Evolutionary conservation across 1,284 basidiomycete species (phyloP).

Genomic region (Neonothopanus nambi): DNA sequence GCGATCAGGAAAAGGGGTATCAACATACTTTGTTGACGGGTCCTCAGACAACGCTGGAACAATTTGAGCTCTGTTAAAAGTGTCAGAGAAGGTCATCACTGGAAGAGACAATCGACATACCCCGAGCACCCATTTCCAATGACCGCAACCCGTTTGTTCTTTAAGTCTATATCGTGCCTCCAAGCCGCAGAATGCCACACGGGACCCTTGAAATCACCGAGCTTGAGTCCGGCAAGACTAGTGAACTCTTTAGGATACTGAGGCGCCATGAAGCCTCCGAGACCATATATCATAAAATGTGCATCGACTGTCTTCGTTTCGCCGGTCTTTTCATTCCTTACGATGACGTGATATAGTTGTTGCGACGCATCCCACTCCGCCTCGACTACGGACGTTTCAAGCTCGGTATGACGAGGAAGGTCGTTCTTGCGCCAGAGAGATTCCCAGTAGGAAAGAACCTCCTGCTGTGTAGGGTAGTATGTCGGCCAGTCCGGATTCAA

Average conservation of each 20-base stretch:
- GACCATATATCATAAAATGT: slow-evolving; percentile 7
- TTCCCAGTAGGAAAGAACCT: slow-evolving; percentile 28
- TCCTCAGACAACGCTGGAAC: slow-evolving; percentile 23
- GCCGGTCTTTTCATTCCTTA: slow-evolving; percentile 3
- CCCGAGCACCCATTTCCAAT: slow-evolving; percentile 40
- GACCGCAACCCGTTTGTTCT: slow-evolving; percentile 33
- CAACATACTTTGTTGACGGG: slow-evolving; percentile 10
- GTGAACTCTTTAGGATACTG: slow-evolving; percentile 20
- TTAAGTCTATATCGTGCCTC: slow-evolving; percentile 30
- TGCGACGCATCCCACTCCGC: slow-evolving; percentile 16
- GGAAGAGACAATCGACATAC: slow-evolving; percentile 24
- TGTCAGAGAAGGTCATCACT: neutral
- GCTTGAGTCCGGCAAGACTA: slow-evolving; percentile 22
- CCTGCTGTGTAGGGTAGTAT: slow-evolving; percentile 21
- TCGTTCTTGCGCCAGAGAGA: slow-evolving; percentile 17
- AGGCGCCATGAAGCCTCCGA: slow-evolving; percentile 8
- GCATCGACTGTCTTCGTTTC: neutral
- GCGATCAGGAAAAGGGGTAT: neutral
- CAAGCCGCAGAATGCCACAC: slow-evolving; percentile 36
- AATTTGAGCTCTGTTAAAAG: slow-evolving; percentile 19
- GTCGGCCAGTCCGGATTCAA: slow-evolving; percentile 28
- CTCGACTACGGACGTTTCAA: slow-evolving; percentile 15
- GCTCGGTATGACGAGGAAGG: slow-evolving; percentile 15
- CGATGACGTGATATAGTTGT: slow-evolving; percentile 24
- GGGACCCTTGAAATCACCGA: slow-evolving; percentile 29